Evolutionary conservation across 1,139 yeast genomes (phyloP).

Genomic region (Blastobotrys capitulatus): DNA sequence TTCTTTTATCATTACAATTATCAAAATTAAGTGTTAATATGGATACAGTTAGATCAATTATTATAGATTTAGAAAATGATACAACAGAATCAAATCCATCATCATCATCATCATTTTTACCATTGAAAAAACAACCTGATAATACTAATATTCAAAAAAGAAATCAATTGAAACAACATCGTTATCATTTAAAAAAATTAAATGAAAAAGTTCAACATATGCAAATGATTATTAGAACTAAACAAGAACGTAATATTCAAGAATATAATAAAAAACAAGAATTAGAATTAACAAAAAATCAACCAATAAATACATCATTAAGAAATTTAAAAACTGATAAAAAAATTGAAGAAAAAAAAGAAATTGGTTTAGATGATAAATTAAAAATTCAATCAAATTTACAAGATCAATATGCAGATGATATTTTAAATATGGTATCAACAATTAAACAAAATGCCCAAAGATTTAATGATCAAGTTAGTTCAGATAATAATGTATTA

Average conservation of each 20-base stretch:
- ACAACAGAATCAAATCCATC: neutral
- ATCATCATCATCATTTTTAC: slow-evolving; percentile 2
- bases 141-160: neutral
- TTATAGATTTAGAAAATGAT: slow-evolving; percentile 15
- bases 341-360: neutral
- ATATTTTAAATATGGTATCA: slow-evolving; percentile 46
- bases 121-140: neutral
- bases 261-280: slow-evolving; percentile 10
- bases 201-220: slow-evolving; percentile 21
- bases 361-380: slow-evolving; percentile 22
- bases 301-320: neutral
- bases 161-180: neutral
- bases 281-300: neutral
- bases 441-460: slow-evolving; percentile 47
- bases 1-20: slow-evolving; percentile 20
- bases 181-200: slow-evolving; percentile 15
- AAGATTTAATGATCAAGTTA: slow-evolving; percentile 36
- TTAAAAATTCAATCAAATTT: slow-evolving; percentile 30
- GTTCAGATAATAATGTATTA: slow-evolving; percentile 33
- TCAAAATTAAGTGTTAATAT: slow-evolving; percentile 22
- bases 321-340: neutral
- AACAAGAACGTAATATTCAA: slow-evolving; percentile 15
- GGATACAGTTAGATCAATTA: slow-evolving; percentile 22
- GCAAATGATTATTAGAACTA: slow-evolving; percentile 17
- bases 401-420: slow-evolving; percentile 41